Conservation (phyloP, 768 basidiomycete species). For the Russula emetica region DNA sequence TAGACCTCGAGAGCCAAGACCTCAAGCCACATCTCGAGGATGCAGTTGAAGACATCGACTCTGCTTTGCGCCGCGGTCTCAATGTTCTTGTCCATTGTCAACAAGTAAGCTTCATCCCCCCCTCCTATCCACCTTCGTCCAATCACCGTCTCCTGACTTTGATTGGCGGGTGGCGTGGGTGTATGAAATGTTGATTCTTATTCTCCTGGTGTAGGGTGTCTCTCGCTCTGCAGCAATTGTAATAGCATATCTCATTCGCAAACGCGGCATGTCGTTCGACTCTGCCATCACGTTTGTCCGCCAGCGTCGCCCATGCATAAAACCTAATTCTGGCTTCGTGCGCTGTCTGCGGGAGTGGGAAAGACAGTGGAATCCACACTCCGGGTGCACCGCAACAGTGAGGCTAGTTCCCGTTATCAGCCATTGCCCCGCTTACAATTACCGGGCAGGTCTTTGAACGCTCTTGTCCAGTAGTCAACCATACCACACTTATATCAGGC, state of each 20-base stretch:
- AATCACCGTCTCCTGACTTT: slow-evolving; percentile 15
- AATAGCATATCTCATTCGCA: slow-evolving; percentile 77
- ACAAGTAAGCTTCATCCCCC: slow-evolving; percentile 49
- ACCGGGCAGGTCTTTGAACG: slow-evolving; percentile 11
- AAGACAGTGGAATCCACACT: slow-evolving; percentile 21
- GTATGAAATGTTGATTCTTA: not conserved
- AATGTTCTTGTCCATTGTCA: slow-evolving; percentile 79
- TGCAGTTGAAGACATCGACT: slow-evolving; percentile 63
- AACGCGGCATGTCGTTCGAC: slow-evolving; percentile 69
- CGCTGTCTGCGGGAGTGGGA: slow-evolving; percentile 29
- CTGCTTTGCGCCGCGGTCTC: slow-evolving; percentile 52
- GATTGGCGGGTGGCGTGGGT: slow-evolving; percentile 10
- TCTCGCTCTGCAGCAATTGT: slow-evolving; percentile 74
- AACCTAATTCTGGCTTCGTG: slow-evolving; percentile 77
- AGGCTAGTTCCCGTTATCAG: slow-evolving; percentile 1
- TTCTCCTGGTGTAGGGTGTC: slow-evolving; percentile 50
- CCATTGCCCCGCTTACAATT: not conserved
- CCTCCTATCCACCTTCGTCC: slow-evolving; percentile 2
- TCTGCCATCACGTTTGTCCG: slow-evolving; percentile 56
- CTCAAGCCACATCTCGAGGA: slow-evolving; percentile 64
- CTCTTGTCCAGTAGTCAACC: slow-evolving; percentile 18
- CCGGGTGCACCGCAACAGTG: slow-evolving; percentile 15
- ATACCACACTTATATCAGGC: not conserved
- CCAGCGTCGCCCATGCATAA: slow-evolving; percentile 64
- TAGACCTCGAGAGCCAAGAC: slow-evolving; percentile 58